phyloP scores from a whole-genome alignment of 768 basidiomycete species.

The Termitomyces eurrhizus region DNA sequence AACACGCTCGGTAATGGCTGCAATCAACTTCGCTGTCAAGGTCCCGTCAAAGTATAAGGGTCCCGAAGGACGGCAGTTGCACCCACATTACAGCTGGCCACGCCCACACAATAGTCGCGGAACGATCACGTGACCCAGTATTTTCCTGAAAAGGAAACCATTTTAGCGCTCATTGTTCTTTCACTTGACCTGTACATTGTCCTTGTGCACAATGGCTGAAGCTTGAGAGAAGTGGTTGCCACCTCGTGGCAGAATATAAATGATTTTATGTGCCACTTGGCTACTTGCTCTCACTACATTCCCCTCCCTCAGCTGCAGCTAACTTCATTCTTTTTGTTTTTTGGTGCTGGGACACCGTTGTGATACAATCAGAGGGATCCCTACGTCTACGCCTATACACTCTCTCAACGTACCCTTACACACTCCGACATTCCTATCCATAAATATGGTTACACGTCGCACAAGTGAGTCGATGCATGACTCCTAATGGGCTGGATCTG shows the following conservation, averaged over 20 bases:
- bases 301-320: constrained; percentile 4
- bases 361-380: constrained; percentile 9
- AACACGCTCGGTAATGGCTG: neutral
- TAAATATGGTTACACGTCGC: constrained; percentile 30
- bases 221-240: constrained; percentile 1
- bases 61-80: constrained; percentile 5
- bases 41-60: neutral
- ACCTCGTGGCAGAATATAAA: constrained; percentile 13
- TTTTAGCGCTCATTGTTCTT: constrained; percentile 18
- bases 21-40: neutral
- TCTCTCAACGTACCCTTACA: constrained; percentile 13
- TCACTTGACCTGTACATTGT: constrained; percentile 11
- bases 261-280: constrained; percentile 1
- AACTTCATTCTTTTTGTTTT: constrained; percentile 14
- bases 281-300: neutral
- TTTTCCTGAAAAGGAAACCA: constrained; percentile 4
- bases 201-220: constrained; percentile 14
- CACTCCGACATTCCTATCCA: constrained; percentile 1
- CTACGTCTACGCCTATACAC: constrained; percentile 4
- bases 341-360: constrained; percentile 31
- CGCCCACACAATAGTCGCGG: constrained; percentile 12
- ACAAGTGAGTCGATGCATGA: constrained; percentile 23
- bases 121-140: constrained; percentile 8
- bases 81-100: neutral
- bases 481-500: neutral